Evolutionary conservation across 2,329 filamentous ascomycete species (phyloP), one percentile per base, ranked within the genome.

Genomic region (Fusarium dimerum): DNA sequence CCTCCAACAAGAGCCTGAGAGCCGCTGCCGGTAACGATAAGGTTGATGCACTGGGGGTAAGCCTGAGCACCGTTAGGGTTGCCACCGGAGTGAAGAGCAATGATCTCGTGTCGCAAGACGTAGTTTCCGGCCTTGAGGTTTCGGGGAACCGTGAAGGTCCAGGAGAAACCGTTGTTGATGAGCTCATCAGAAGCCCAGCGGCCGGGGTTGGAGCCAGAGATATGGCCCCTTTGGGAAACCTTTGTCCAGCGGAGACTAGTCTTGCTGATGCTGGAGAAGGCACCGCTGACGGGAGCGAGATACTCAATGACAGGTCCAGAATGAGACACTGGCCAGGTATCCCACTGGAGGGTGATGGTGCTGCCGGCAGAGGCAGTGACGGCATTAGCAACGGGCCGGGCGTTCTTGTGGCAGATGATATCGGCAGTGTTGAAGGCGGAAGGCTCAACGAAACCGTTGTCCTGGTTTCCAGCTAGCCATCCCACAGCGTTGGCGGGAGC

Each of bases 241-340:
- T 87, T 87, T 76, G 82, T 80, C 70, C 79, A 86, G 55, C 77
- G 66, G 38, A 86, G 75, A 16, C 67, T 63, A 6, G 67, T 68
- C 70, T 82, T 80, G 69, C 79, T 76, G 48, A 79, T 77, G 7
- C 71, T 71, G 18, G 75, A 69, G 65, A 81, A 85, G 65, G 84
- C 78, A 29, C 76, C 78, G 17, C 54, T 55, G 44, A 76, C 73
- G 57, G 76, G 75, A 52, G 84, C 84, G 38, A 86, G 71, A 73
- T 86, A 86, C 66, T 79, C 78, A 59, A 85, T 76, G 59, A 86
- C 76, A 16, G 83, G 83, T 2, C 83, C 83, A 58, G 85, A 77
- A 73, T 89, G 78, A 49, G 76, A 79, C 10, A 79, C 74, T n/a
- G 86, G 85, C 86, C 86, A 89, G 15, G 74, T 73, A 52, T 77